A percentile compares a stretch with the other conserved stretches of the same genome.
Conservation (phyloP, 345 rosid species). For the Populus simonii region DNA sequence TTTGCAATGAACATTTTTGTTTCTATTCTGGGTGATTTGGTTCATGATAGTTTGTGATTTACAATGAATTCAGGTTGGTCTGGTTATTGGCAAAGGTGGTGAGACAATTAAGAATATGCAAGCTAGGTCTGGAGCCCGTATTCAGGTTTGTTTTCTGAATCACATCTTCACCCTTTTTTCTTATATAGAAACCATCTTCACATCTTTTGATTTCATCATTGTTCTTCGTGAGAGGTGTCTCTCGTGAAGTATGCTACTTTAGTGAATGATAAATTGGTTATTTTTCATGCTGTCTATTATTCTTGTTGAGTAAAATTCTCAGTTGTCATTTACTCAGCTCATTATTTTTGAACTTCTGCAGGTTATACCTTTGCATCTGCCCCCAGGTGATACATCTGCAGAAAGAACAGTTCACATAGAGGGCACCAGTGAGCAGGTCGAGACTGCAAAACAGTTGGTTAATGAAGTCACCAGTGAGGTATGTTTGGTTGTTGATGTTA, state of each 20-base stretch:
- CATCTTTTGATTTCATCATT: background rate
- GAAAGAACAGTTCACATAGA: slow-evolving; percentile 88
- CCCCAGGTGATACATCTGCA: slow-evolving; percentile 80
- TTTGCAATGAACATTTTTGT: slow-evolving; percentile 53
- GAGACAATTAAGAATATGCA: slow-evolving; percentile 97
- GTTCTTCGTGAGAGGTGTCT: background rate
- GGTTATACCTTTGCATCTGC: slow-evolving; percentile 96
- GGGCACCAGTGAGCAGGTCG: slow-evolving; percentile 88
- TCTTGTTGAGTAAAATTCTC: background rate
- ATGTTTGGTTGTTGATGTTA: slow-evolving; percentile 40
- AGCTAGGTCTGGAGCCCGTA: slow-evolving; percentile 87
- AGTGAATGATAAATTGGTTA: background rate
- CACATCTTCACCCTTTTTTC: background rate
- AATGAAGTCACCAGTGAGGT: slow-evolving; percentile 97
- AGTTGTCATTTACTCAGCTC: background rate
- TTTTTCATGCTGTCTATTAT: background rate
- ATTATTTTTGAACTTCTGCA: slow-evolving; percentile 22
- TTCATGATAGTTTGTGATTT: slow-evolving; percentile 22
- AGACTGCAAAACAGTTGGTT: slow-evolving; percentile 82
- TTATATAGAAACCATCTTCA: background rate
- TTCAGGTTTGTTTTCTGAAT: slow-evolving; percentile 59
- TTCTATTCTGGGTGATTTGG: slow-evolving; percentile 10
- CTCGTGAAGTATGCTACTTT: background rate
- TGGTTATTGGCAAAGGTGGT: slow-evolving; percentile 99
- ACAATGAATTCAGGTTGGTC: slow-evolving; percentile 72